A percentile compares a stretch with the other conserved stretches of the same genome.
These are phyloP conservation scores for Ciborinia camelliae DNA, from an alignment of 2,329 filamentous ascomycete species.

Conservation along the genomic window DNA sequence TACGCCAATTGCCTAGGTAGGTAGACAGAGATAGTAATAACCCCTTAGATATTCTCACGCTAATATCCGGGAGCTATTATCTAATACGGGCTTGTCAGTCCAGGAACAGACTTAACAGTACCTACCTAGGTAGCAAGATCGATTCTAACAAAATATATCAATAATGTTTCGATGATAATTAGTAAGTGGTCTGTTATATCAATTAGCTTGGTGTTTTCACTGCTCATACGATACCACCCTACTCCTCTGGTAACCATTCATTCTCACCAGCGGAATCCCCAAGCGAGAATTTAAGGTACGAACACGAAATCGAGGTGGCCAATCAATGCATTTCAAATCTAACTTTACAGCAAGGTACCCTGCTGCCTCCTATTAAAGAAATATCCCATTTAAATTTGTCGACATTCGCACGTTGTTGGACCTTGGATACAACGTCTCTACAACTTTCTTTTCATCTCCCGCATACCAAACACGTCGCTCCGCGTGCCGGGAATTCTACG, in stretches of 20 bases:
- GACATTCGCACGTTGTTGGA: constrained; percentile 6
- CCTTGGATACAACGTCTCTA: not conserved
- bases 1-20: too few species aligned
- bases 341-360: constrained; percentile 1
- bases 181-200: not conserved
- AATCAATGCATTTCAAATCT: constrained; percentile 14
- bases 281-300: constrained; percentile 14
- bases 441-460: not conserved
- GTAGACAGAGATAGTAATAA: not conserved
- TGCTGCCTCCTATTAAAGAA: constrained; percentile 15
- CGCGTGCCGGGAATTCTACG: constrained; percentile 9
- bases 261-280: not conserved
- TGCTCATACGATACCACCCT: constrained; percentile 7
- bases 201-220: not conserved
- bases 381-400: constrained; percentile 19
- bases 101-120: not conserved
- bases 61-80: constrained; percentile 3
- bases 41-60: not conserved
- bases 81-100: not conserved
- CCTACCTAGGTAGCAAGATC: not conserved
- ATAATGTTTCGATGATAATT: constrained; percentile 2
- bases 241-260: not conserved
- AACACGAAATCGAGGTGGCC: constrained; percentile 7
- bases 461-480: not conserved
- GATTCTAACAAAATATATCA: not conserved